Conservation (phyloP, 2,329 filamentous ascomycete genomes). For the Ophiostoma fasciatum region DNA sequence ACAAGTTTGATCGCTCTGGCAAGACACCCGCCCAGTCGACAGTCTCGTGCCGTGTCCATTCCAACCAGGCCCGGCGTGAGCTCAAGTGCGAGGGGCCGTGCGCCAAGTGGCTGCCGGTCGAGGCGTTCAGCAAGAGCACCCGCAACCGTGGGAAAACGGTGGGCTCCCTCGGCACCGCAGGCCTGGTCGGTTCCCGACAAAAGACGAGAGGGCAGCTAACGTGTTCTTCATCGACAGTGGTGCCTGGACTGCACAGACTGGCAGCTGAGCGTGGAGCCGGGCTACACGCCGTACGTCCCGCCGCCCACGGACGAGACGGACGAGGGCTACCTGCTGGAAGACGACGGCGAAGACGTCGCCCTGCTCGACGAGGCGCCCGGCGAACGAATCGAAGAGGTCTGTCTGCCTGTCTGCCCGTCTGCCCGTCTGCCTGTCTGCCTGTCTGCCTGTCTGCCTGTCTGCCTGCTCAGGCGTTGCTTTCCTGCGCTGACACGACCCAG, state of each 20-base stretch:
- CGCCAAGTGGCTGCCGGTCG: conserved; percentile 12
- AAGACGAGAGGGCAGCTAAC: conserved; percentile 1
- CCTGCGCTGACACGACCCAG: too few species aligned
- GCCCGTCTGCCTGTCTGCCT: too few species aligned
- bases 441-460: too few species aligned
- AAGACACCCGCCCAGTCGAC: conserved; percentile 13
- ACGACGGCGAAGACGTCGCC: background rate
- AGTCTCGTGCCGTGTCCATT: conserved; percentile 18
- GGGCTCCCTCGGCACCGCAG: too few species aligned
- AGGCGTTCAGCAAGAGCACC: conserved; percentile 21
- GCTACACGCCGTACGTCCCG: conserved; percentile 13
- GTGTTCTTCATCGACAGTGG: conserved; percentile 18
- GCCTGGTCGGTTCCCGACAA: background rate
- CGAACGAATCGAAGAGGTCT: conserved; percentile 7
- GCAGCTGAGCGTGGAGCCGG: conserved; percentile 14
- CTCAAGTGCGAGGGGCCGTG: conserved; percentile 20
- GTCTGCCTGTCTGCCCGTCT: too few species aligned
- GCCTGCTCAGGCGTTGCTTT: too few species aligned
- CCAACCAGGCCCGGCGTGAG: conserved; percentile 8
- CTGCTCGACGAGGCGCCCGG: background rate
- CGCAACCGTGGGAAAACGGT: conserved; percentile 17
- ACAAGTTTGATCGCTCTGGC: conserved; percentile 13
- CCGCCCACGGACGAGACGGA: conserved; percentile 10
- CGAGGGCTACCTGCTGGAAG: background rate
- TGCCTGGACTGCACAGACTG: conserved; percentile 21